phyloP scores from a whole-genome alignment of 2,329 filamentous ascomycete species.

The Arachnopeziza araneosa region DNA sequence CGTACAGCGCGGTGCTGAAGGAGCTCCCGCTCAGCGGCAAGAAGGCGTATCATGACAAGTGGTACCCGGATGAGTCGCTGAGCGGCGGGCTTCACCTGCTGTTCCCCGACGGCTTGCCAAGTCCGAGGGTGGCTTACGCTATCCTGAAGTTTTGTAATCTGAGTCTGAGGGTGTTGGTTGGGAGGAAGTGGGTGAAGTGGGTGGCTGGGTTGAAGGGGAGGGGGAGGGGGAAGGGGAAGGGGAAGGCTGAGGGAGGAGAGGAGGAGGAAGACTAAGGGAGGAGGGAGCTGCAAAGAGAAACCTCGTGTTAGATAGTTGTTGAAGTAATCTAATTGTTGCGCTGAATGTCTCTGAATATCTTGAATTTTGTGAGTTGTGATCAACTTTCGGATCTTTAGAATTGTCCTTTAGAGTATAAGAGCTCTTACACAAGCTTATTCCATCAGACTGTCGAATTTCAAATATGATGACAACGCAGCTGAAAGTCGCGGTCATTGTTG shows the following conservation, averaged over 20 bases:
- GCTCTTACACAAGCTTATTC: no score
- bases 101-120: slow-evolving; percentile 32
- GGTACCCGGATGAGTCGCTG: slow-evolving; percentile 30
- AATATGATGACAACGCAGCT: no score
- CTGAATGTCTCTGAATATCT: no score
- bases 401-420: no score
- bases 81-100: slow-evolving; percentile 33
- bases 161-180: slow-evolving; percentile 22
- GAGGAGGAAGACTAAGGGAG: no score
- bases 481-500: no score
- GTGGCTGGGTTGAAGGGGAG: neutral
- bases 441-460: no score
- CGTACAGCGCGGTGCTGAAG: slow-evolving; percentile 31
- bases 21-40: slow-evolving; percentile 34
- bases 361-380: no score
- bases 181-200: neutral
- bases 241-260: neutral
- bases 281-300: no score
- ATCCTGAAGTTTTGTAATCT: slow-evolving; percentile 37
- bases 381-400: no score
- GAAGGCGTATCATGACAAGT: slow-evolving; percentile 37
- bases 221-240: neutral
- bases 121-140: slow-evolving; percentile 29
- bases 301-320: no score
- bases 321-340: no score